phyloP scores from a whole-genome alignment of 306 rosid species.

The Vigna trinervia region DNA sequence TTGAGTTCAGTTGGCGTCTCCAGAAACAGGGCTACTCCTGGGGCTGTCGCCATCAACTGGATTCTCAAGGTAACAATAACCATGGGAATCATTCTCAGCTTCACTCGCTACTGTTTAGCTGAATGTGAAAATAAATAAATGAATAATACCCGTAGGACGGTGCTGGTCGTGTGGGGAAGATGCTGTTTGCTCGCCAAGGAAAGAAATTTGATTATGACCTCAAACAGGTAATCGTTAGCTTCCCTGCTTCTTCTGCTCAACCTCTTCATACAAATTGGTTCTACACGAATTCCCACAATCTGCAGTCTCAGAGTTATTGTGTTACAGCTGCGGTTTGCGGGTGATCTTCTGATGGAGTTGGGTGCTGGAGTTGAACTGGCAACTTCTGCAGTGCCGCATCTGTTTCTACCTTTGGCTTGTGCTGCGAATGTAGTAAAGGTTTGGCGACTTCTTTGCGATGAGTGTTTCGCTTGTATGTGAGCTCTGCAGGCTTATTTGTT shows the following conservation, averaged over 20 bases:
- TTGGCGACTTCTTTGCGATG: constrained; percentile 1
- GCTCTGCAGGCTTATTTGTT: constrained; percentile 41
- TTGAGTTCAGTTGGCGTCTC: constrained; percentile 89
- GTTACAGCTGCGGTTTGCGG: constrained; percentile 83
- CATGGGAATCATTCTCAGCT: neutral
- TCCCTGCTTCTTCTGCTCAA: constrained; percentile 19
- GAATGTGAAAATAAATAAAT: neutral
- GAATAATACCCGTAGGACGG: constrained; percentile 69
- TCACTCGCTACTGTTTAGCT: neutral
- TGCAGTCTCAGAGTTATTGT: constrained; percentile 38
- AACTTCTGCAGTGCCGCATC: constrained; percentile 89
- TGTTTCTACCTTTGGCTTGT: constrained; percentile 98
- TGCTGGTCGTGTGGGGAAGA: constrained; percentile 99
- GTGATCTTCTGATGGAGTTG: constrained; percentile 97
- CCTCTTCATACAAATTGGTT: constrained; percentile 9
- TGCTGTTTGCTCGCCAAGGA: constrained; percentile 97
- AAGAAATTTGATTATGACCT: constrained; percentile 97
- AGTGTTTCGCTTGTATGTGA: constrained; percentile 10
- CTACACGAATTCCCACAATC: constrained; percentile 8
- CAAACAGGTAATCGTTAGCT: constrained; percentile 68
- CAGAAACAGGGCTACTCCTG: constrained; percentile 71
- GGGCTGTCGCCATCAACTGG: constrained; percentile 97
- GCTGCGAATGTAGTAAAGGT: constrained; percentile 98
- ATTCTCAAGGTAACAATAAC: constrained; percentile 77
- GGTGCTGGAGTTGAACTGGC: constrained; percentile 97